Percentiles rank a stretch among this genome's conserved stretches.
Evolutionary conservation across 2,329 filamentous ascomycete genomes (phyloP).

Genomic region (Conoideocrella luteorostrata): DNA sequence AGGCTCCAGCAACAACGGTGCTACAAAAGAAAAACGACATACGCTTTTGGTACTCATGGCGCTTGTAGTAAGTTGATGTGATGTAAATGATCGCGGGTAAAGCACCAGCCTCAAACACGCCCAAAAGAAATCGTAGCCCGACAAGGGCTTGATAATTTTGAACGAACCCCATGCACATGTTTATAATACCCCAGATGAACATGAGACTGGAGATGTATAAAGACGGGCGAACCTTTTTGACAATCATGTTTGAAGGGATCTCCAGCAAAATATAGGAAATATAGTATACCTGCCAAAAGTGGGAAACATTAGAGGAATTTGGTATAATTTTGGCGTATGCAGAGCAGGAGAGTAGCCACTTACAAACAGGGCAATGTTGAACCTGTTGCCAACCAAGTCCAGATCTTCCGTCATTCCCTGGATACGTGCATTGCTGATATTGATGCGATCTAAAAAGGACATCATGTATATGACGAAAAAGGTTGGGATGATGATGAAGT

Average conservation of each 20-base stretch:
- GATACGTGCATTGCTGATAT: too few species aligned
- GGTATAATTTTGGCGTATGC: too few species aligned
- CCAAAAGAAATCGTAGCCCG: slow-evolving; percentile 31
- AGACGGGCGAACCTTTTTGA: slow-evolving; percentile 35
- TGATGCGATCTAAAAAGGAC: too few species aligned
- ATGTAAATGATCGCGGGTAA: slow-evolving; percentile 34
- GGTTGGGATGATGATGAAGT: too few species aligned
- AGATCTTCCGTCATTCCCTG: too few species aligned
- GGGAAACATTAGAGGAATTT: too few species aligned
- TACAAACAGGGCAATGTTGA: too few species aligned
- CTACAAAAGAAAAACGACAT: slow-evolving; percentile 37
- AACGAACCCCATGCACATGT: slow-evolving; percentile 32
- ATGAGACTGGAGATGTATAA: slow-evolving; percentile 30
- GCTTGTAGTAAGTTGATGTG: slow-evolving; percentile 42
- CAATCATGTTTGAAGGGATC: slow-evolving; percentile 38
- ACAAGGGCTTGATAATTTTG: slow-evolving; percentile 26
- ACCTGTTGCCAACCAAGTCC: too few species aligned
- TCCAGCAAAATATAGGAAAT: slow-evolving; percentile 38
- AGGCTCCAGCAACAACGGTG: slow-evolving; percentile 34
- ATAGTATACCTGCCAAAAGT: slow-evolving; percentile 28
- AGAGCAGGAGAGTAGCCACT: too few species aligned
- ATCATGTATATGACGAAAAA: too few species aligned
- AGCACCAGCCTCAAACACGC: slow-evolving; percentile 32
- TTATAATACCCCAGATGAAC: slow-evolving; percentile 33
- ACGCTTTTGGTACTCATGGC: slow-evolving; percentile 41